Percentiles rank a stretch among this genome's conserved stretches.
Conservation (phyloP, 257 asterid species). For the Lithospermum erythrorhizon region DNA sequence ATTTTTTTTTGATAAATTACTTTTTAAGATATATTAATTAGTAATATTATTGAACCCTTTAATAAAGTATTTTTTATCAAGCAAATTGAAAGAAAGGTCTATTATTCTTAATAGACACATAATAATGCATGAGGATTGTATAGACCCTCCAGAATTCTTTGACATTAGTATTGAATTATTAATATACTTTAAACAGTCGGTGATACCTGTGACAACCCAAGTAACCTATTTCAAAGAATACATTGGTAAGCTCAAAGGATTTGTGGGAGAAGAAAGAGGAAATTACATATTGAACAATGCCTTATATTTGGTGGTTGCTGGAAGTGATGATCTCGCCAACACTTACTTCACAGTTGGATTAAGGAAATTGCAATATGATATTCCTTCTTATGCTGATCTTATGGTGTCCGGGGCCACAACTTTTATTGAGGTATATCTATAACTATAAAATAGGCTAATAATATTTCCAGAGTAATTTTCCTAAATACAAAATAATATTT, state of each 20-base stretch:
- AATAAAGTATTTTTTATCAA: no score
- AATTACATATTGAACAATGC: conserved; percentile 33
- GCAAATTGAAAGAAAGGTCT: no score
- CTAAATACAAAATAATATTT: no score
- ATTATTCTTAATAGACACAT: no score
- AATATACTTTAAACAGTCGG: conserved; percentile 28
- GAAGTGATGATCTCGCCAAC: conserved; percentile 73
- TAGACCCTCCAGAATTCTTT: no score
- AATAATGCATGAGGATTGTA: no score
- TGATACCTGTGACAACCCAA: conserved; percentile 39
- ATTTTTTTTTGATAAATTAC: no score
- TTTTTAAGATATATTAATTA: no score
- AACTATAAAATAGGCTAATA: no score
- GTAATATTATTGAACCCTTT: no score
- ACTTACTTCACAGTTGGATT: conserved; percentile 54
- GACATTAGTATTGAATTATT: no score
- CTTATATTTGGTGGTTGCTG: conserved; percentile 47
- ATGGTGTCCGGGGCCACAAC: conserved; percentile 46
- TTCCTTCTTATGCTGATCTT: conserved; percentile 52
- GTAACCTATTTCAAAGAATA: conserved; percentile 47
- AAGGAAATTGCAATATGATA: conserved; percentile 27
- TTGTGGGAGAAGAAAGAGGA: conserved; percentile 46
- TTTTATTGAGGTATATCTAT: conserved; percentile 34
- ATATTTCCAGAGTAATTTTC: no score
- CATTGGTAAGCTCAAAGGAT: conserved; percentile 38